phyloP scores from a whole-genome alignment of 306 rosid species.

The Casuarina glauca region DNA sequence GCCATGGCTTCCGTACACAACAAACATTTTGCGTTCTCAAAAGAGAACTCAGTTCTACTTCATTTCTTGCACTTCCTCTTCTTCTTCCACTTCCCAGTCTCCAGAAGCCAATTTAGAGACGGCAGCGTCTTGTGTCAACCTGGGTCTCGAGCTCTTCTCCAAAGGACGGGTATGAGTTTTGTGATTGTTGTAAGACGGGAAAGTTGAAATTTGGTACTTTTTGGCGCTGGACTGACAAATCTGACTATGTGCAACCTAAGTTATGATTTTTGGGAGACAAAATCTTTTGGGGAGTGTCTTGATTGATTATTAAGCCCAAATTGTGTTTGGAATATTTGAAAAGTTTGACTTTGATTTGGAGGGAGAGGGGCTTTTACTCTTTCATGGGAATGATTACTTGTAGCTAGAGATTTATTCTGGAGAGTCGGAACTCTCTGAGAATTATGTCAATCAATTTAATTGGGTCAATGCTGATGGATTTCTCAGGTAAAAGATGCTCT shows the following conservation, averaged over 20 bases:
- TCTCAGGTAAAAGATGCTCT: slow-evolving; percentile 96
- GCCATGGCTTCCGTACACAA: slow-evolving; percentile 35
- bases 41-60: slow-evolving; percentile 30
- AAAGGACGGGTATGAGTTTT: slow-evolving; percentile 69
- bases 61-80: slow-evolving; percentile 43
- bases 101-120: slow-evolving; percentile 62
- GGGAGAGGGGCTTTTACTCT: neutral
- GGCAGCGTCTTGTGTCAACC: slow-evolving; percentile 79
- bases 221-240: neutral
- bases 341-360: neutral
- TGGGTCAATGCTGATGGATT: slow-evolving; percentile 18
- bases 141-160: slow-evolving; percentile 90
- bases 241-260: neutral
- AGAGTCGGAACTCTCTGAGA: neutral
- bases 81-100: slow-evolving; percentile 64
- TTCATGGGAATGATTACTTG: neutral
- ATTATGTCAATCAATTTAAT: slow-evolving; percentile 2
- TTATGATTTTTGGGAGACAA: neutral
- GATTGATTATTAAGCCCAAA: neutral
- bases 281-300: neutral
- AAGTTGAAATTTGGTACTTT: neutral
- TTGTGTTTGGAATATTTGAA: neutral
- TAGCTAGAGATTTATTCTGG: neutral
- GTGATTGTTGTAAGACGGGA: neutral
- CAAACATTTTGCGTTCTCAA: slow-evolving; percentile 28